A percentile compares a stretch with the other conserved stretches of the same genome.
Conservation (phyloP, 257 asterid species). For the Solanum etuberosum region DNA sequence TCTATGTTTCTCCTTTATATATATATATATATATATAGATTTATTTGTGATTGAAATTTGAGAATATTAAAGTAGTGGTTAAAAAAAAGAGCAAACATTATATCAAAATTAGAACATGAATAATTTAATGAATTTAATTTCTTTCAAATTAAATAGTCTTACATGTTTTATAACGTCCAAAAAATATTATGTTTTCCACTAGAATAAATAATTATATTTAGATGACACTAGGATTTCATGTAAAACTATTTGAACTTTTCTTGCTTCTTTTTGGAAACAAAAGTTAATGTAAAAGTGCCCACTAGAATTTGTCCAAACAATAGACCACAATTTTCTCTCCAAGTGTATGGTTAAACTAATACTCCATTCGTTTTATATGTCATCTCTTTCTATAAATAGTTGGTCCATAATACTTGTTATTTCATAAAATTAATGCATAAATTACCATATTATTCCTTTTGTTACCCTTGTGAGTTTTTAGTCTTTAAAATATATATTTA, state of each 20-base stretch:
- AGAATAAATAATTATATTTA: no score
- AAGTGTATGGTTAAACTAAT: constrained; percentile 30
- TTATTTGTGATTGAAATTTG: not conserved
- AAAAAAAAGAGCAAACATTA: not conserved
- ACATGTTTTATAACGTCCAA: not conserved
- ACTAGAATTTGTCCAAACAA: not conserved
- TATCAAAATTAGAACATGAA: not conserved
- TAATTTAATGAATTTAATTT: not conserved
- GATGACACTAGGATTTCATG: not conserved
- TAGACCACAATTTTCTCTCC: constrained; percentile 3
- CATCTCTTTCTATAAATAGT: no score
- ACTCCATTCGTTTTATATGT: no score
- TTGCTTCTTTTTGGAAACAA: not conserved
- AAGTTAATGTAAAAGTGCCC: not conserved
- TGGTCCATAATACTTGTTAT: no score
- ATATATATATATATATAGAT: no score
- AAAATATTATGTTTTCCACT: not conserved
- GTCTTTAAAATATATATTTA: no score
- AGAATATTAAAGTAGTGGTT: not conserved
- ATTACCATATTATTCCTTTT: no score
- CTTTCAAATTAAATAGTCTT: not conserved
- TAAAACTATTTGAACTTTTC: not conserved
- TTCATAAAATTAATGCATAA: no score
- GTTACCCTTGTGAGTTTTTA: no score
- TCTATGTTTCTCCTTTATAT: no score